These are phyloP conservation scores for Rhizodiscina lignyota DNA, from an alignment of 495 filamentous ascomycete species.

Conservation along the genomic window DNA sequence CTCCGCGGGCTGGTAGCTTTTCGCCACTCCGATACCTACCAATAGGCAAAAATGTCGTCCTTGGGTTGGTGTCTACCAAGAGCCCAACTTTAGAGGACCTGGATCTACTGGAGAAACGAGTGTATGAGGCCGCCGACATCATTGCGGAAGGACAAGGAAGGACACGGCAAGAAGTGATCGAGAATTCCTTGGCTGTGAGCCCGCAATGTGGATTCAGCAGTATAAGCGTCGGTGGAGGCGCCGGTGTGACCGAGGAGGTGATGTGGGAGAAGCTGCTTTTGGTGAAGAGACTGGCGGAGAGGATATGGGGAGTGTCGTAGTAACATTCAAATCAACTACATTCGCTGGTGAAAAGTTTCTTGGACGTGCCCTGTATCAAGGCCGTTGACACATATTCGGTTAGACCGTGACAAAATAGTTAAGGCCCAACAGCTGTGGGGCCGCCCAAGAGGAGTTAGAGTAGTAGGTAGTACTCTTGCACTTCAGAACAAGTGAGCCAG, in stretches of 20 bases:
- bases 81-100: constrained; percentile 44
- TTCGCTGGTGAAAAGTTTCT: no score
- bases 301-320: no score
- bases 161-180: constrained; percentile 30
- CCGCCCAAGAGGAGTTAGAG: no score
- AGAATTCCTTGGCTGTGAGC: constrained; percentile 44
- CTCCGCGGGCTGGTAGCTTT: constrained; percentile 47
- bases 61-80: constrained; percentile 51
- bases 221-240: constrained; percentile 44
- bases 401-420: no score
- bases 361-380: no score
- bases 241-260: constrained; percentile 43
- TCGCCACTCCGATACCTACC: constrained; percentile 45
- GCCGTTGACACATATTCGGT: no score
- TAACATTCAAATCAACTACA: no score
- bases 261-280: constrained; percentile 36
- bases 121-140: constrained; percentile 41
- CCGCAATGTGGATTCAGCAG: constrained; percentile 56
- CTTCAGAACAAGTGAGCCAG: no score
- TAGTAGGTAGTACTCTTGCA: no score
- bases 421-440: no score
- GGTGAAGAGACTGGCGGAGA: constrained; percentile 32
- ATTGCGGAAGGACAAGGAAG: constrained; percentile 32
- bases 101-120: constrained; percentile 36
- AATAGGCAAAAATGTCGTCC: constrained; percentile 45